Evolutionary conservation across 768 basidiomycete species (phyloP), one percentile per base, ranked within the genome.

Genomic region (Naganishia onofrii): DNA sequence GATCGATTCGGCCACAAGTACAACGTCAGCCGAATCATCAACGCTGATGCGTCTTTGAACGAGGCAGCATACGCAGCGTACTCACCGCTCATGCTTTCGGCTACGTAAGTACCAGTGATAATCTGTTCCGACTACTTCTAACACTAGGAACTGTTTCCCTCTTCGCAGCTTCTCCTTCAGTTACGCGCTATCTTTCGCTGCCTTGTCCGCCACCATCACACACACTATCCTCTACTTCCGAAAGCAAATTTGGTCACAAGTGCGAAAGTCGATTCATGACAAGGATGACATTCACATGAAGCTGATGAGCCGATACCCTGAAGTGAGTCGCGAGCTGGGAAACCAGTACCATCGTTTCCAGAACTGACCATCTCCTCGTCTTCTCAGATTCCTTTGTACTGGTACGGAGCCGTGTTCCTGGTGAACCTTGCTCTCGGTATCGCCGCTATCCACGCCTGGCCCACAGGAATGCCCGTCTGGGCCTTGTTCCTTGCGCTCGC

Each of bases 321-420:
- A 74, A 3, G 64, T 58, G 34, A 34, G 57, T 38, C n/a, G 34
- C 55, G 28, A 6, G n/a, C 23, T 46, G 67, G 66, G 42, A 66
- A n/a, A 23, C 34, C 12, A 4, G 12, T 5, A 5, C 9, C 5
- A 34, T 23, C 17, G 48, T n/a, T 13, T 75, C 83, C 84, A 3
- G 84, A 84, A 60, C 83, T 88, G 63, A 88, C 88, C 86, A 78
- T 88, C 88, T 88, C 86, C 78, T 83, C 28, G 81, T 77, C 7
- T 21, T 46, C 88, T 88, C 84, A 72, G 58, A 72, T 74, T n/a
- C 88, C 87, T 0, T 85, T 86, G 55, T 88, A 85, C 85, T 87
- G 87, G 82, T 89, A 89, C 71, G 77, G 77, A 1, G 42, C 74
- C 12, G 73, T 87, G 15, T 85, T 87, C 73, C 15, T 85, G 19